phyloP scores from a whole-genome alignment of 129 eudicot species.

The Gnaphalium uliginosum region DNA sequence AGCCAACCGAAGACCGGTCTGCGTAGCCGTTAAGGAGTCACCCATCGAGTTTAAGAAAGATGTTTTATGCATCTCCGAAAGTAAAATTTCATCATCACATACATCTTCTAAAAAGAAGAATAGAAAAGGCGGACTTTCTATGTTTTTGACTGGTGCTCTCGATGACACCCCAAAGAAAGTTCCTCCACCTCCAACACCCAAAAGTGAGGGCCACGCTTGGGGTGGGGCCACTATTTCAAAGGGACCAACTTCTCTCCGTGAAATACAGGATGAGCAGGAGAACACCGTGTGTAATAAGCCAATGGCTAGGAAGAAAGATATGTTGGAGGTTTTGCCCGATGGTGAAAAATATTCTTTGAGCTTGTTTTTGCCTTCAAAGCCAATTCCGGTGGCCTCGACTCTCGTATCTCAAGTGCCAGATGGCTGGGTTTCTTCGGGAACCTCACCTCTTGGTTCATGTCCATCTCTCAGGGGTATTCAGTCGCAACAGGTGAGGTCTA shows the following conservation, averaged over 20 bases:
- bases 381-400: background rate
- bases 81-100: no score
- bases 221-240: background rate
- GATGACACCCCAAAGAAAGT: background rate
- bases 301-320: background rate
- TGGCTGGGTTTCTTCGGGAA: background rate
- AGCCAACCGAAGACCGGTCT: no score
- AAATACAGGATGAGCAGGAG: background rate
- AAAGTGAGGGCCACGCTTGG: background rate
- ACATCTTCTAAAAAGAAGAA: no score
- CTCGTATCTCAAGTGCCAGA: background rate
- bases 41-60: no score
- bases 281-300: background rate
- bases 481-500: background rate
- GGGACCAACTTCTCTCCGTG: background rate
- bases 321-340: background rate
- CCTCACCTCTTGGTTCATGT: background rate
- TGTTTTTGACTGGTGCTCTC: background rate
- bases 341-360: background rate
- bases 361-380: background rate
- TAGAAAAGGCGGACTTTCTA: no score
- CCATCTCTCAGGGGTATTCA: background rate
- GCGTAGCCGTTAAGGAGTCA: no score
- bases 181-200: background rate
- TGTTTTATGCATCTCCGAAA: no score